phyloP scores from a whole-genome alignment of 345 rosid species.

The Anastatica hierochuntica region DNA sequence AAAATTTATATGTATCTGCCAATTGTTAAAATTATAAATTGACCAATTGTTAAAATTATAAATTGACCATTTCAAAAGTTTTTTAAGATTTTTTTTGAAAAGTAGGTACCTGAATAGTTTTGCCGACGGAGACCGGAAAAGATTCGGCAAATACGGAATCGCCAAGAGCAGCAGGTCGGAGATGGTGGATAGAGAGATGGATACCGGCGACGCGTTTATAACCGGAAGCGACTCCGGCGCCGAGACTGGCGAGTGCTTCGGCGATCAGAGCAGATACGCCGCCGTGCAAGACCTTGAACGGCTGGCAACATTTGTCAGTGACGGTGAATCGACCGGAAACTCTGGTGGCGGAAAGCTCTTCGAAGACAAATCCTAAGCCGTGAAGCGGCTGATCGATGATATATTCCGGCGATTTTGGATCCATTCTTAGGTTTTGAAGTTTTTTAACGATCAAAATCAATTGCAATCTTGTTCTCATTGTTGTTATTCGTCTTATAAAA shows the following conservation, averaged over 20 bases:
- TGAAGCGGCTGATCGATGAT: slow-evolving; percentile 38
- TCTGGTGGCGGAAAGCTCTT: slow-evolving; percentile 39
- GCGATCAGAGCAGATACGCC: slow-evolving; percentile 87
- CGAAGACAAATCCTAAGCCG: slow-evolving; percentile 41
- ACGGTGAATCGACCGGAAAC: slow-evolving; percentile 58
- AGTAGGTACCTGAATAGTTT: slow-evolving; percentile 72
- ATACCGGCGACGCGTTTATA: slow-evolving; percentile 78
- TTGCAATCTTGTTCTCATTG: no score
- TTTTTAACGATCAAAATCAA: background rate
- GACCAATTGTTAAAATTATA: no score
- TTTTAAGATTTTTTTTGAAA: no score
- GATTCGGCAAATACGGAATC: slow-evolving; percentile 66
- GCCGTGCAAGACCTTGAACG: slow-evolving; percentile 91
- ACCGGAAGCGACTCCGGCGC: slow-evolving; percentile 74
- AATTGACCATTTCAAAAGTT: no score
- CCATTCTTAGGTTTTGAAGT: slow-evolving; percentile 26
- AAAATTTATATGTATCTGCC: no score
- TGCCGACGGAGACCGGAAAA: slow-evolving; percentile 54
- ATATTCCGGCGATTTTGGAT: slow-evolving; percentile 12
- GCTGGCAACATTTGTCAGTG: slow-evolving; percentile 53
- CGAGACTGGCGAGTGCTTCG: slow-evolving; percentile 75
- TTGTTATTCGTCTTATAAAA: no score
- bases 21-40: no score
- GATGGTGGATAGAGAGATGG: slow-evolving; percentile 73
- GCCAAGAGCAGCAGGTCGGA: slow-evolving; percentile 63